phyloP scores from a whole-genome alignment of 2,329 filamentous ascomycete genomes.

The Xylaria sp. region DNA sequence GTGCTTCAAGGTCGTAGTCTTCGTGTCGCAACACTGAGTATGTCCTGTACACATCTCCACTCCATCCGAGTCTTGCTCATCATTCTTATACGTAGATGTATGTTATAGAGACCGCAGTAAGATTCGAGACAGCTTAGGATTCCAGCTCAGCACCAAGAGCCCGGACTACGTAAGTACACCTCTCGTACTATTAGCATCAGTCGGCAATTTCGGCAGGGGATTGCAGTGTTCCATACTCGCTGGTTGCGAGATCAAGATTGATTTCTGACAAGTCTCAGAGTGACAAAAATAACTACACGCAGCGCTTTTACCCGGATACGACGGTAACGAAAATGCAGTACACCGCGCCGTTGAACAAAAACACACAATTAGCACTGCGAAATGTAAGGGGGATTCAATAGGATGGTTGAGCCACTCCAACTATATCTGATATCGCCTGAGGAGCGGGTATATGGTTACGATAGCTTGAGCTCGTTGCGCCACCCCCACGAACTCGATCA shows the following conservation, averaged over 20 bases:
- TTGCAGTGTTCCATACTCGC: neutral
- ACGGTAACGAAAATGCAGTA: neutral
- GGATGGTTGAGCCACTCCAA: neutral
- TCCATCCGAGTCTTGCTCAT: neutral
- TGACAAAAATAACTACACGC: neutral
- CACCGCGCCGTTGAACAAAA: neutral
- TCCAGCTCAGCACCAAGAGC: slow-evolving; percentile 3
- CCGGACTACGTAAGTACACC: neutral
- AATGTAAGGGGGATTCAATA: neutral
- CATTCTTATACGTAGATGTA: neutral
- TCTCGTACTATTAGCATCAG: neutral
- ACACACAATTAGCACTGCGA: neutral
- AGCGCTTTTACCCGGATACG: neutral
- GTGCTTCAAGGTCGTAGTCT: neutral
- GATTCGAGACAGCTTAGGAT: neutral
- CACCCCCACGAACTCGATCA: slow-evolving; percentile 31
- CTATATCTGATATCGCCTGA: neutral
- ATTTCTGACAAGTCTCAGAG: slow-evolving; percentile 21
- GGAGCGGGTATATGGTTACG: neutral
- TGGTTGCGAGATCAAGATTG: slow-evolving; percentile 7
- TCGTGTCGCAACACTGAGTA: neutral
- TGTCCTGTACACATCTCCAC: neutral
- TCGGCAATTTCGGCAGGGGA: neutral
- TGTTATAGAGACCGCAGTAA: neutral
- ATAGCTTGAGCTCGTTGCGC: slow-evolving; percentile 10